phyloP scores from a whole-genome alignment of 2,329 filamentous ascomycete species.

The Monilinia fructigena region DNA sequence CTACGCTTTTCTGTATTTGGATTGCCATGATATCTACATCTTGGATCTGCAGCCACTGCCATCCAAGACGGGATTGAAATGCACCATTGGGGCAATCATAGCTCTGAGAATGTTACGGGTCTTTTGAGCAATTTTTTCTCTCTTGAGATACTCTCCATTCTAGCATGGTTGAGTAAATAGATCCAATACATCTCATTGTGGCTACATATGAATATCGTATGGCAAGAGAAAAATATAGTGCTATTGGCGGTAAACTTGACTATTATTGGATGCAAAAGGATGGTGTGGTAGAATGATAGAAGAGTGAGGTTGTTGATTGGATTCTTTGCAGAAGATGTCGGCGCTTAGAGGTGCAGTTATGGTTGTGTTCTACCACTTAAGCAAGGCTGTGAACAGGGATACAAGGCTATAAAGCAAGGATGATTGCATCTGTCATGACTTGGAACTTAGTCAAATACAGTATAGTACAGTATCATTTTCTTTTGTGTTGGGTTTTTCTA shows the following conservation, averaged over 20 bases:
- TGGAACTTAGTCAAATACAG: too few relatives aligned
- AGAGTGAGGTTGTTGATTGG: background rate
- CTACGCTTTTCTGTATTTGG: conserved; percentile 4
- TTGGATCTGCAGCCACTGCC: conserved; percentile 10
- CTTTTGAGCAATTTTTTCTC: background rate
- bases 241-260: background rate
- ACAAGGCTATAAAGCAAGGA: conserved; percentile 1
- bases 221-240: background rate
- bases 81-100: conserved; percentile 1
- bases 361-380: background rate
- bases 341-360: conserved; percentile 12
- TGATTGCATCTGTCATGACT: background rate
- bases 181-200: conserved; percentile 12
- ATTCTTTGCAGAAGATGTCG: conserved; percentile 4
- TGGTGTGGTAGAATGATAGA: background rate
- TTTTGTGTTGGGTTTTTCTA: background rate
- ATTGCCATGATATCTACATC: conserved; percentile 9
- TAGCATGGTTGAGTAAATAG: conserved; percentile 3
- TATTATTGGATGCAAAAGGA: background rate
- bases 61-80: conserved; percentile 6
- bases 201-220: background rate
- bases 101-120: background rate
- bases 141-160: background rate
- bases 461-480: too few relatives aligned
- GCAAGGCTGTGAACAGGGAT: conserved; percentile 14